A percentile compares a stretch with the other conserved stretches of the same genome.
Evolutionary conservation across 169 alveolate genomes (phyloP).

Genomic region (Plasmodium sp.): DNA sequence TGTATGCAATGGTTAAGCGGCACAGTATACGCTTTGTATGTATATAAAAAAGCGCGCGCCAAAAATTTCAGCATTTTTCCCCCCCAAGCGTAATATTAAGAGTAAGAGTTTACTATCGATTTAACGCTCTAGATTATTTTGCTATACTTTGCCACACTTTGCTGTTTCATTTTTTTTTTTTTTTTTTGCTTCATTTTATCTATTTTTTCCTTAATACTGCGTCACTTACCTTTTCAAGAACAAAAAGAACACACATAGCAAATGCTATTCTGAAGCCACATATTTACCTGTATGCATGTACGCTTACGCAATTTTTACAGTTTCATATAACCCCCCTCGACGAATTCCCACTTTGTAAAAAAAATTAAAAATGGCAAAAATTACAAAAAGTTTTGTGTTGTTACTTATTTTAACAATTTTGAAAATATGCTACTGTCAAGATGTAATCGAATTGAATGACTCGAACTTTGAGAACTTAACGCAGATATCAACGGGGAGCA

Average conservation of each 20-base stretch:
- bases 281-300: not conserved
- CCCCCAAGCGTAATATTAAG: not conserved
- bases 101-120: not conserved
- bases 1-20: not conserved
- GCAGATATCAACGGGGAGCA: constrained; percentile 81
- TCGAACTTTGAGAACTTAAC: constrained; percentile 80
- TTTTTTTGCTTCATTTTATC: not conserved
- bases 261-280: not conserved
- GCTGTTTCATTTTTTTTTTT: constrained; percentile 3
- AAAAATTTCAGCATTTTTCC: not conserved
- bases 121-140: constrained; percentile 23
- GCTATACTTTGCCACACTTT: not conserved
- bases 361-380: constrained; percentile 34
- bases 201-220: not conserved
- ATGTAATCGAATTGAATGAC: constrained; percentile 79
- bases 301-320: not conserved
- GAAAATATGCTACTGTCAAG: constrained; percentile 32
- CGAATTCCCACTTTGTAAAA: constrained; percentile 4
- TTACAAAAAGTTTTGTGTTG: constrained; percentile 14
- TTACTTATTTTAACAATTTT: constrained; percentile 39
- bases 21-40: not conserved
- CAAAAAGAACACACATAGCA: constrained; percentile 4
- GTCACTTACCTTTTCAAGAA: not conserved
- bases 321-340: not conserved
- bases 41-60: not conserved